Base-by-base conservation (phyloP, 441 rosid species). In the Mallotus repandus region DNA sequence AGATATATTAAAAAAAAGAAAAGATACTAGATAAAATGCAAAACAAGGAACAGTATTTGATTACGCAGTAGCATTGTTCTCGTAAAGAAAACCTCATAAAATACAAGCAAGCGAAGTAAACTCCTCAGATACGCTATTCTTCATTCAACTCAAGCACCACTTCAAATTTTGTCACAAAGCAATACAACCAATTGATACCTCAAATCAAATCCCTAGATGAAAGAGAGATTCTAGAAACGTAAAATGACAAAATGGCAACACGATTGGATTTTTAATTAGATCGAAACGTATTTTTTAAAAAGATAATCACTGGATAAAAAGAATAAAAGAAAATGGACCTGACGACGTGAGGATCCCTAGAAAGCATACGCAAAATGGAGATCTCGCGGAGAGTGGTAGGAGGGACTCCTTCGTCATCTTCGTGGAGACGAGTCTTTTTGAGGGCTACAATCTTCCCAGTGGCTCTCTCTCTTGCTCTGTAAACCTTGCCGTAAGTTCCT, bases 361-460 rank as follows among this genome's bases (percentile, higher is more conserved):
- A 92, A 77, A 96, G 98, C 98, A 96, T 96, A 53, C 98, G 97
- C 78, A 96, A 80, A 86, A 96, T 96, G 53, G 99, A 96, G 82
- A 96, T 88, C 88, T 96, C 99, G 55, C 99, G 96, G 73, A 94
- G 99, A 73, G 98, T 96, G 60, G 98, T 94, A 74, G 98, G 97
- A 58, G 97, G 99, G 66, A 94, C 98, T n/a, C 98, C 98, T 86
- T 96, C 98, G 21, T 96, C 97, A 80, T 96, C 99, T 74, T 94
- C 98, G 61, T 92, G 97, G 71, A 96, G 99, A 71, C 98, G 97
- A 0, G 99, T 96, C 89, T 96, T 96, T 89, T 96, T 94, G 35
- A 96, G 82, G 22, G 98, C 98, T 2, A 96, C 98, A 82, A 92
- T 92, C 83, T 78, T 78, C 14, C 98, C 98, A 0, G 98, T 96